Percentiles rank a stretch among this genome's conserved stretches.
Evolutionary conservation across 2,329 filamentous ascomycete genomes (phyloP).

Genomic region (Plenodomus lindquistii): DNA sequence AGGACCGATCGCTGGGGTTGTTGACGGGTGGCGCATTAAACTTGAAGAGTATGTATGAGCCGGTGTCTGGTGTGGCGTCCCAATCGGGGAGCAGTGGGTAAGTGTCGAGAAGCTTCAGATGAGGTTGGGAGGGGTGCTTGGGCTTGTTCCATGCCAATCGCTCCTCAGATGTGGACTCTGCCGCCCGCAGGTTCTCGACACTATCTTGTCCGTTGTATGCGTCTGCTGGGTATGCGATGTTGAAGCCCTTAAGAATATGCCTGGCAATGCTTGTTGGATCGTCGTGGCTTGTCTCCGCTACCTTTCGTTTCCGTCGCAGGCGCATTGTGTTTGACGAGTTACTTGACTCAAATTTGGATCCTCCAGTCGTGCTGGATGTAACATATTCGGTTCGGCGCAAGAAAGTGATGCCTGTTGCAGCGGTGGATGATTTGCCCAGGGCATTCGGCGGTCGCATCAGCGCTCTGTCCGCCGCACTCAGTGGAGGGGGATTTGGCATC

Average conservation of each 20-base stretch:
- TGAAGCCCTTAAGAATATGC: conserved; percentile 65
- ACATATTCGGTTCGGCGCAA: conserved; percentile 96
- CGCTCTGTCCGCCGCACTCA: conserved; percentile 82
- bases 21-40: conserved; percentile 63
- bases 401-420: conserved; percentile 84
- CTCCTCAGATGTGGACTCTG: conserved; percentile 58
- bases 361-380: conserved; percentile 55
- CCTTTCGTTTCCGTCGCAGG: conserved; percentile 43
- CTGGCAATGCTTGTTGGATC: conserved; percentile 65
- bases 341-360: conserved; percentile 55
- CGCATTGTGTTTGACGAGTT: conserved; percentile 53
- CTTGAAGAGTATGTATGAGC: conserved; percentile 63
- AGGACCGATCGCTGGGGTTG: conserved; percentile 48
- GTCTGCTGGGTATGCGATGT: conserved; percentile 66
- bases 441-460: conserved; percentile 83
- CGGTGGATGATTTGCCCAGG: conserved; percentile 79
- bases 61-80: conserved; percentile 61
- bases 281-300: conserved; percentile 51
- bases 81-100: conserved; percentile 66
- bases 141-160: conserved; percentile 63
- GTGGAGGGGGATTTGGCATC: conserved; percentile 67
- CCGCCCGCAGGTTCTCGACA: conserved; percentile 56
- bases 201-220: conserved; percentile 70
- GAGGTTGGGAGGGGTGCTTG: conserved; percentile 61
- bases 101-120: conserved; percentile 60